Base-by-base conservation (phyloP, 768 basidiomycete species). In the Suillus variegatus region DNA sequence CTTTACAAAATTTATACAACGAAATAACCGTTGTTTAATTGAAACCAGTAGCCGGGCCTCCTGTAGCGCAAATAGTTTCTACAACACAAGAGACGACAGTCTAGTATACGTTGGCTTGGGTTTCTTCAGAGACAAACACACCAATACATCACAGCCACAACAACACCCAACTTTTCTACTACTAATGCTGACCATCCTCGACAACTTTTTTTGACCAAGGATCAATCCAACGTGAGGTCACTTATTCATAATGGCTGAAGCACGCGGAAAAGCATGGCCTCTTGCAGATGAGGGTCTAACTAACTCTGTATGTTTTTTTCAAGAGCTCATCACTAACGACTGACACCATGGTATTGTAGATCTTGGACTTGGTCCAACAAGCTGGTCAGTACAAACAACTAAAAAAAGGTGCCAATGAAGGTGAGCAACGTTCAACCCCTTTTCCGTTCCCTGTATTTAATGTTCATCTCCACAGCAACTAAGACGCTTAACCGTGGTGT, bases 321-420 rank as follows among this genome's bases (percentile, higher is more conserved):
- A 54, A 44, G 60, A 32, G 13, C 62, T n/a, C 16, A 49, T 44
- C 58, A 43, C 38, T 12, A 35, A 25, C 43, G 64, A 55, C 32
- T 63, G 22, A 40, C 25, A 51, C 41, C 12, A 60, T 40, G 61
- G 46, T 38, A 36, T 20, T 43, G 22, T 71, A 97, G 95, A 97
- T 99, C 73, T 86, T 99, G 63, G 97, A 99, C 74, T 84, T 99
- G 64, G 92, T 97, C 40, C 94, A 97, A 76, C 93, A 97, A 80
- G 96, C 97, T 49, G 83, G 87, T n/a, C 91, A 95, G 78, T 97
- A 97, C 84, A 98, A 98, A 81, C 96, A 98, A 78, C 82, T 98
- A 57, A 99, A 98, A 82, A 98, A 98, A 82, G 97, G 97, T 67
- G 97, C 97, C 51, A 99, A 99, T 79, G 97, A 99, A 87, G 93